Base-by-base conservation (phyloP, 2,329 filamentous ascomycete species). In the Elsinoe ampelina region DNA sequence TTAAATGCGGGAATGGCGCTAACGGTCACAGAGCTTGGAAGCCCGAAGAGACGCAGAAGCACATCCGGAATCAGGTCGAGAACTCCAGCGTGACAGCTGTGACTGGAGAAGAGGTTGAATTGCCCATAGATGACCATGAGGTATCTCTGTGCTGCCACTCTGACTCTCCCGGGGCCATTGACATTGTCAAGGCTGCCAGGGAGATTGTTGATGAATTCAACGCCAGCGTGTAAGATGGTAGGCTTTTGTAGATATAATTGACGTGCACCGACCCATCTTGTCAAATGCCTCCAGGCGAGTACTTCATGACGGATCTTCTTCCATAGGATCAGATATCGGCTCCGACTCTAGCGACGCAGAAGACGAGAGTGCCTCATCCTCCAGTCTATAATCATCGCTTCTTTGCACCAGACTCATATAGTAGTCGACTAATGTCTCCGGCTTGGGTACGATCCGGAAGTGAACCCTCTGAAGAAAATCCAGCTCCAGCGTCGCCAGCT, bases 391-490 rank as follows among this genome's bases (percentile, higher is more conserved):
- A 38, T 80, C 80, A 19, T 79, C 76, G 56, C 77, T 81, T 62
- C 83, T 72, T 58, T 83, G 88, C 32, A 97, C 86, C 34, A 98
- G 74, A 51, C 89, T 92, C 59, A 83, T 82, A 70, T 97, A 98
- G 69, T 98, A 98, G 57, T 95, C 90, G 22, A 90, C 89, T 42
- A 98, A 76, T 1, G 95, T 86, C 68, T 97, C 93, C 1, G 93
- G 91, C 66, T 95, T 90, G 4, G 93, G 93, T 2, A 98, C 91
- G 63, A 98, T 98, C 66, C 87, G 88, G 92, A 93, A 98, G 66
- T 96, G 89, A 26, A 98, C 86, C 55, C 89, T 80, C 67, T 91
- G 89, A 32, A 98, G 75, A 63, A 98, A 95, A 66, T 98, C 93
- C 30, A 98, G 78, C 70, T 98, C 93, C 8, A 98, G 76, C 57